Evolutionary conservation across 1,284 basidiomycete genomes (phyloP), one percentile per base, ranked within the genome.

Genomic region (Trametes pubescens): DNA sequence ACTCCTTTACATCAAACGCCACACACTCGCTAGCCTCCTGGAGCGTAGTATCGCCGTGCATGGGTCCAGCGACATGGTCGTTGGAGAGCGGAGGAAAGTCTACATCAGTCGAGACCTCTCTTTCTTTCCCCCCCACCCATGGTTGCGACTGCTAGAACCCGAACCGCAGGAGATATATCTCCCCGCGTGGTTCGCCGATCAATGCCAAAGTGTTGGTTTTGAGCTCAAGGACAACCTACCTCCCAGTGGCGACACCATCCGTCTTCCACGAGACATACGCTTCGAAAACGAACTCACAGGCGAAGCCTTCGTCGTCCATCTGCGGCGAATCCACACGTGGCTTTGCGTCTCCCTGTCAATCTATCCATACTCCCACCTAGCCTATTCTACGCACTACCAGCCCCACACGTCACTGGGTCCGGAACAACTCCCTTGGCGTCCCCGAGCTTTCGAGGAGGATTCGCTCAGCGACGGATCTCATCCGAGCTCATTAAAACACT

Each of bases 331-430:
- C 18, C 37, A 26, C 34, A 24, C 38, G 26, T 53, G 51, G 51
- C 35, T 53, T 21, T 53, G 51, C 51, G 51, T 32, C 11, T 53
- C 24, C 35, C 35, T 53, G 10, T 38, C 34, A 22, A 53, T 40
- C 35, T 18, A 38, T 10, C 34, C 51, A 14, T 18, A 7, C n/a
- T 22, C 6, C n/a, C 26, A 49, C 6, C 29, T n/a, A 14, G n/a
- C 34, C 4, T 14, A 21, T 2, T 38, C 34, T 9, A 16, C 35
- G 8, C 35, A 38, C 8, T 40, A 53, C 21, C n/a, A 24, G n/a
- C 51, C 51, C 5, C 51, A 22, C 18, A 34, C 13, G 22, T n/a
- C 13, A 14, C 21, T 11, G 21, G 35, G 34, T 21, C 51, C 32
- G 32, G 29, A 21, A 4, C 21, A 7, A 10, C 35, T 14, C 7